A percentile compares a stretch with the other conserved stretches of the same genome.
Conservation (phyloP, 805 yeast species). For the Saccharomycopsis lassenensis region DNA sequence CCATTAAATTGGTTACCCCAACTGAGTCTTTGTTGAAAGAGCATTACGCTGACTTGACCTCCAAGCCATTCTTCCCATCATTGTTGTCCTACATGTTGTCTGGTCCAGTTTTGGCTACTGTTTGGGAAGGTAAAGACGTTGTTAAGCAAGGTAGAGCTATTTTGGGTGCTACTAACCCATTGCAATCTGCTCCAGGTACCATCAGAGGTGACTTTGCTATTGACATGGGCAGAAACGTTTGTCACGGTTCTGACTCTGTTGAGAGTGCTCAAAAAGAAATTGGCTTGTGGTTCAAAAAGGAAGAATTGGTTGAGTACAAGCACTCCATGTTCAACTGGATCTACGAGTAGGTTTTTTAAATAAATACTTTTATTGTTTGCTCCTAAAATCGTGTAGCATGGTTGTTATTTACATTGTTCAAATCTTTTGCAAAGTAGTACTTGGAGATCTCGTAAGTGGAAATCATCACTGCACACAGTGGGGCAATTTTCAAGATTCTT, state of each 20-base stretch:
- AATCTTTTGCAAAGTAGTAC: slow-evolving; percentile 43
- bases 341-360: slow-evolving; percentile 62
- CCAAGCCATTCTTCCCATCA: slow-evolving; percentile 97
- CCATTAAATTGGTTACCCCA: slow-evolving; percentile 83
- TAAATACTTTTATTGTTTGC: background rate
- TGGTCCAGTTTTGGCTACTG: slow-evolving; percentile 98
- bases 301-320: slow-evolving; percentile 89
- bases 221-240: slow-evolving; percentile 98
- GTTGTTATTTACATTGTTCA: too few relatives aligned
- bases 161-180: slow-evolving; percentile 99
- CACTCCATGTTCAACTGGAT: slow-evolving; percentile 79
- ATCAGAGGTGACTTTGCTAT: slow-evolving; percentile 98
- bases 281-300: slow-evolving; percentile 93
- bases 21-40: slow-evolving; percentile 77
- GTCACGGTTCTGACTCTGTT: slow-evolving; percentile 99
- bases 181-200: slow-evolving; percentile 96
- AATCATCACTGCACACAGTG: slow-evolving; percentile 97
- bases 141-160: slow-evolving; percentile 97
- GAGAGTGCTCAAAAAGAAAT: slow-evolving; percentile 96
- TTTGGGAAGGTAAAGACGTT: slow-evolving; percentile 99
- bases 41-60: slow-evolving; percentile 92
- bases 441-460: slow-evolving; percentile 89
- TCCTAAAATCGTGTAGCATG: too few relatives aligned
- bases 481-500: slow-evolving; percentile 83
- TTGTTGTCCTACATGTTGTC: slow-evolving; percentile 92